Conservation (phyloP, 2,329 filamentous ascomycete species). For the Fusarium drepaniforme region DNA sequence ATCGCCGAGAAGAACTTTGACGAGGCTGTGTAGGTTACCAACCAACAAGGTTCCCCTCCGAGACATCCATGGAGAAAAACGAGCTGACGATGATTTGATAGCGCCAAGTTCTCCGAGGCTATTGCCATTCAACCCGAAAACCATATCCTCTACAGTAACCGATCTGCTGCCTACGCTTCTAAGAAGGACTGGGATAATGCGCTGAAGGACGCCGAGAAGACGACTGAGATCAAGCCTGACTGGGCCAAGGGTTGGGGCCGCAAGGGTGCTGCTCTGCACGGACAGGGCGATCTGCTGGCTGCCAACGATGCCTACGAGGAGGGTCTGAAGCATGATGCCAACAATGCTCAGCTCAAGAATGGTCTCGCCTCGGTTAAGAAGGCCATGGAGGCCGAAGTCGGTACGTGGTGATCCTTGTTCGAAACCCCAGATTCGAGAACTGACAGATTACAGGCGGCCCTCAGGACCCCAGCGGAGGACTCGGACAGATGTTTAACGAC, state of each 20-base stretch:
- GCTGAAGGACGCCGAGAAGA: slow-evolving; percentile 91
- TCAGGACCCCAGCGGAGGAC: slow-evolving; percentile 76
- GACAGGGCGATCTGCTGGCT: slow-evolving; percentile 84
- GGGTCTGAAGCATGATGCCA: slow-evolving; percentile 92
- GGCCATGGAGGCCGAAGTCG: slow-evolving; percentile 77
- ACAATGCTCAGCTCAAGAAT: slow-evolving; percentile 92
- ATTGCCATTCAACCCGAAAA: slow-evolving; percentile 90
- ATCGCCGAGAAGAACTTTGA: slow-evolving; percentile 98
- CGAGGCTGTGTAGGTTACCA: slow-evolving; percentile 84
- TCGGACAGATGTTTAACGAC: slow-evolving; percentile 96
- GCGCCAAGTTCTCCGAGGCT: slow-evolving; percentile 93
- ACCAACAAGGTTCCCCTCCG: background rate
- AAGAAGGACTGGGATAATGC: slow-evolving; percentile 90
- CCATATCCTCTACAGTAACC: slow-evolving; percentile 98
- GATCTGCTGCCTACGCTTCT: slow-evolving; percentile 88
- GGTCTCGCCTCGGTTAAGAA: slow-evolving; percentile 87
- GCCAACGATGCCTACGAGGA: slow-evolving; percentile 93
- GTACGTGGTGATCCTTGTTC: slow-evolving; percentile 34
- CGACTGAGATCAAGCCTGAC: slow-evolving; percentile 93
- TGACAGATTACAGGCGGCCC: slow-evolving; percentile 42
- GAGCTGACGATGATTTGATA: slow-evolving; percentile 53
- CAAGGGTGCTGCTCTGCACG: slow-evolving; percentile 92
- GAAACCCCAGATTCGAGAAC: background rate
- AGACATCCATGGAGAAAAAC: background rate
- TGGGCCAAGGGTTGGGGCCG: slow-evolving; percentile 98